Base-by-base conservation (phyloP, 2,329 filamentous ascomycete species). In the Xylariaceae sp. region DNA sequence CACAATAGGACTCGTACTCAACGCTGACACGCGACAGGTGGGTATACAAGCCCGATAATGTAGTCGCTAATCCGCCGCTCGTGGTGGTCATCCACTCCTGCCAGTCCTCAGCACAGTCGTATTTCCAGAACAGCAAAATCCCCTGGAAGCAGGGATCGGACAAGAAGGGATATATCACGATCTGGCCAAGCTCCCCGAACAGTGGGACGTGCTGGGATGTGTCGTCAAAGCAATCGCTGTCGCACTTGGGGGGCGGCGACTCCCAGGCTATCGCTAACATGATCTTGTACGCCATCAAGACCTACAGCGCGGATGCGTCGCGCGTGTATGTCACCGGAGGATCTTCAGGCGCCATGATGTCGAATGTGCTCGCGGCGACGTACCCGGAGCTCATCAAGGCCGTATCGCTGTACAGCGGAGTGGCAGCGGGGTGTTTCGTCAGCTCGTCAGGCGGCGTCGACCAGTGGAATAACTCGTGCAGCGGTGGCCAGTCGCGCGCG, bases 141-240 rank as follows among this genome's bases (percentile, higher is more conserved):
- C 69, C 72, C n/a, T 72, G 69, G 70, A 62, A 59, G 50, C 48
- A 62, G 21, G 71, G 70, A 1, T 67, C 67, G 15, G 69, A 73
- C 51, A 57, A 57, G 36, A 72, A 70, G 55, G 70, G 70, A 0
- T 73, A 70, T 58, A 68, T 73, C 52, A 75, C 78, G 42, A 78
- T 84, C 52, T 84, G 80, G 70, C 80, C 81, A 2, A 72, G 70
- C 50, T 77, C 75, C 7, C 78, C 80, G 0, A 75, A 80, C 57
- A 66, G 64, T n/a, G 79, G 70, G 9, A 69, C 67, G 15, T 85
- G 81, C 68, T 85, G 81, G 81, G 82, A 85, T 57, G 81, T 84
- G 4, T 77, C 76, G 6, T 79, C 75, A n/a, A 69, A 71, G 29
- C 43, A 51, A 7, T 75, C 77, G 0, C 61, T 73, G 27, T 62